Conservation (phyloP, 192 early-diverging fungal genomes). For the Mycoemilia scoparia region DNA sequence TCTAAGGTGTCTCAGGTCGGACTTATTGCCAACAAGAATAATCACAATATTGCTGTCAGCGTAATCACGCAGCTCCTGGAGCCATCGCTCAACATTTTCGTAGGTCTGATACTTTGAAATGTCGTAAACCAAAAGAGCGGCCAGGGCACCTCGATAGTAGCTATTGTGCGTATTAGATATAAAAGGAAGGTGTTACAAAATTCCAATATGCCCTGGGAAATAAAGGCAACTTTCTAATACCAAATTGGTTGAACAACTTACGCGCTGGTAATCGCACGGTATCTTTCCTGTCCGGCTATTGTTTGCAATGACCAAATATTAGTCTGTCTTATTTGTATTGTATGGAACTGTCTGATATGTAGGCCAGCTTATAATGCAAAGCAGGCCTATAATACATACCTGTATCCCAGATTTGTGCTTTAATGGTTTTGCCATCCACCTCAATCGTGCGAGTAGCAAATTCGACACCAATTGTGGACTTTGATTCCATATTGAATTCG, state of each 20-base stretch:
- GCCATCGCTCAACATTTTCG: conserved; percentile 91
- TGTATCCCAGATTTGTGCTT: conserved; percentile 99
- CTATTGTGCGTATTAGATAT: conserved; percentile 36
- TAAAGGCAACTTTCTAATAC: conserved; percentile 2
- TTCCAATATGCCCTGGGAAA: conserved; percentile 7
- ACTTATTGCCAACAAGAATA: conserved; percentile 99
- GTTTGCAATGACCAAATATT: conserved; percentile 5
- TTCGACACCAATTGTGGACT: conserved; percentile 98
- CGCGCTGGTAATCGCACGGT: conserved; percentile 74
- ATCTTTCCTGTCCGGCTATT: conserved; percentile 68
- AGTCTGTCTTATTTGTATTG: conserved; percentile 1
- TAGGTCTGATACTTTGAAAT: conserved; percentile 92
- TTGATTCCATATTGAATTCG: conserved; percentile 96
- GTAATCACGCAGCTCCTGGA: conserved; percentile 95
- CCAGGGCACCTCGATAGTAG: conserved; percentile 94
- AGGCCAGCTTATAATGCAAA: conserved; percentile 14
- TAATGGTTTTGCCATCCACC: conserved; percentile 94
- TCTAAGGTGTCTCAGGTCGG: conserved; percentile 86
- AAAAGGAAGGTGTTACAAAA: too few species aligned
- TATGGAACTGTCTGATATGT: conserved; percentile 3
- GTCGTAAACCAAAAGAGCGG: conserved; percentile 92
- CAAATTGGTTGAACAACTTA: conserved; percentile 29
- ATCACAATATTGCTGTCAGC: conserved; percentile 97
- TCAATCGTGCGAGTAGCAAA: conserved; percentile 93
- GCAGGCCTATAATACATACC: conserved; percentile 47